Conservation (phyloP, 2,329 filamentous ascomycete species). For the Paecilomyces dactylethromorphus region DNA sequence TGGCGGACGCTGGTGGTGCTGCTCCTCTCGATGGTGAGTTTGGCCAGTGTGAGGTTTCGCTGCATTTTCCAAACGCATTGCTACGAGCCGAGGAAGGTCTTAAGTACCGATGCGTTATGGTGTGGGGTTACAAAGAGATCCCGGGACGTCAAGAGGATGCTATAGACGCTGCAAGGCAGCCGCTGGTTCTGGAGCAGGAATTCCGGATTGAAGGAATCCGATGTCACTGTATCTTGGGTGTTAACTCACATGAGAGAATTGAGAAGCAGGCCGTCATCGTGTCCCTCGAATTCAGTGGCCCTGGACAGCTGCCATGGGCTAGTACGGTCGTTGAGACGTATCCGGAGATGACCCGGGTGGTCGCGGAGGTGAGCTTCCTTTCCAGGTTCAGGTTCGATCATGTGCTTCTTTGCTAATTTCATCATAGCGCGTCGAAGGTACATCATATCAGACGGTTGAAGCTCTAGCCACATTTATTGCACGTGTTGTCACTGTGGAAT, state of each 20-base stretch:
- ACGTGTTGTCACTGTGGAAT: slow-evolving; percentile 39
- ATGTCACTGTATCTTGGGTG: slow-evolving; percentile 43
- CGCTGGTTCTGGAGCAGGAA: slow-evolving; percentile 28
- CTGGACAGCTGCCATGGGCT: slow-evolving; percentile 24
- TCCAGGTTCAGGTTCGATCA: slow-evolving; percentile 2
- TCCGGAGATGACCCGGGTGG: slow-evolving; percentile 31
- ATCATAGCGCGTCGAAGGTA: slow-evolving; percentile 38
- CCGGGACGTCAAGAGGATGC: slow-evolving; percentile 15
- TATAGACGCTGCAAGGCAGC: slow-evolving; percentile 10
- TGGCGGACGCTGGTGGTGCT: slow-evolving; percentile 4
- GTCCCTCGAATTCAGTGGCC: slow-evolving; percentile 29
- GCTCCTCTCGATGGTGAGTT: slow-evolving; percentile 21
- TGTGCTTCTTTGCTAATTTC: slow-evolving; percentile 8
- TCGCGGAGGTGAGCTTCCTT: slow-evolving; percentile 29
- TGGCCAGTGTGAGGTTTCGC: slow-evolving; percentile 30
- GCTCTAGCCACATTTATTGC: slow-evolving; percentile 44
- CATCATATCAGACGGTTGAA: slow-evolving; percentile 46
- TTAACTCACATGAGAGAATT: slow-evolving; percentile 47
- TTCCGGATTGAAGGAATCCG: slow-evolving; percentile 38
- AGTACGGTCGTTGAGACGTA: slow-evolving; percentile 29
- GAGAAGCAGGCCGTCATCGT: slow-evolving; percentile 45
- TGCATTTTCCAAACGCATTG: slow-evolving; percentile 39
- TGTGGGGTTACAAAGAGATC: slow-evolving; percentile 23
- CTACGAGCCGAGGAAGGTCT: slow-evolving; percentile 38
- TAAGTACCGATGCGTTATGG: slow-evolving; percentile 27